A percentile compares a stretch with the other conserved stretches of the same genome.
phyloP scores from a whole-genome alignment of 2,329 filamentous ascomycete genomes.

The Botrytis medusae region DNA sequence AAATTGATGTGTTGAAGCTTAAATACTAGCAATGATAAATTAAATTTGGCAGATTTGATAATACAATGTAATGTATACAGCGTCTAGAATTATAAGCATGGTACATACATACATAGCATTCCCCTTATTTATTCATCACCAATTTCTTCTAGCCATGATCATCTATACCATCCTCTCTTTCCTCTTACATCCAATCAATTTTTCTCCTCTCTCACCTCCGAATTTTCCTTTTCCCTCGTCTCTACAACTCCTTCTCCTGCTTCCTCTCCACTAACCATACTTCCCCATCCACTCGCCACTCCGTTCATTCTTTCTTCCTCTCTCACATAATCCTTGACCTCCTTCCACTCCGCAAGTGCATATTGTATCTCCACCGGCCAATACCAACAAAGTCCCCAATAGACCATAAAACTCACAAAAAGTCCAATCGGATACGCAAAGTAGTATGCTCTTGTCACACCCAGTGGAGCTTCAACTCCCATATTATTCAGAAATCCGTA shows the following conservation, averaged over 20 bases:
- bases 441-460: conserved; percentile 51
- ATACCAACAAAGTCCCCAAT: conserved; percentile 31
- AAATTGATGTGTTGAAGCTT: no score
- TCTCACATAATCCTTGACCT: conserved; percentile 42
- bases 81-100: no score
- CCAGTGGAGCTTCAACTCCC: conserved; percentile 42
- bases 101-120: background rate
- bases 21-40: background rate
- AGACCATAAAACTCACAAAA: conserved; percentile 43
- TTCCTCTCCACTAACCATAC: conserved; percentile 12
- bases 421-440: conserved; percentile 56
- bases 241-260: background rate
- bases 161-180: no score
- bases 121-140: background rate
- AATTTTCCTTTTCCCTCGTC: background rate
- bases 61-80: background rate
- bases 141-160: background rate
- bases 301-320: conserved; percentile 29
- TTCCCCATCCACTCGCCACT: background rate
- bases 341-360: conserved; percentile 37
- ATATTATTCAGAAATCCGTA: conserved; percentile 46
- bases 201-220: background rate
- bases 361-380: conserved; percentile 30
- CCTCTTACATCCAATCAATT: background rate
- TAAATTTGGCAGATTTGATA: background rate